These are phyloP conservation scores for Thermothelomyces thermophilus DNA, from an alignment of 2,329 filamentous ascomycete genomes.

Conservation along the genomic window DNA sequence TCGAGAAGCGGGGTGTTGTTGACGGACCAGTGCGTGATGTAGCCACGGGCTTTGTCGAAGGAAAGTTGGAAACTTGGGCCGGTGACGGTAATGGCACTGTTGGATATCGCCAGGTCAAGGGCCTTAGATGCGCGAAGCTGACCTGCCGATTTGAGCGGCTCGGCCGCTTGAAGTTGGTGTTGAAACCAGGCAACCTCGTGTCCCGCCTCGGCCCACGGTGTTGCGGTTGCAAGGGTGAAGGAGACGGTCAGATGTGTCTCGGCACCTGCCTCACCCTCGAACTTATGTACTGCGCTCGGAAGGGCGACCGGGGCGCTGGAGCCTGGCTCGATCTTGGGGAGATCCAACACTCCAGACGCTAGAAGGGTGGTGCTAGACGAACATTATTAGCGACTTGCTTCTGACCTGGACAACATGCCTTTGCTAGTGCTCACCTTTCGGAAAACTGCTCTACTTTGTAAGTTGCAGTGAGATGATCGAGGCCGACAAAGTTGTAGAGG, in stretches of 20 bases:
- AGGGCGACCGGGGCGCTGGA: constrained; percentile 31
- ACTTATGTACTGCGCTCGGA: constrained; percentile 25
- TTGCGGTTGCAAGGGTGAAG: constrained; percentile 37
- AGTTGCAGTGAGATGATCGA: constrained; percentile 37
- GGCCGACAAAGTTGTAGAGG: constrained; percentile 42
- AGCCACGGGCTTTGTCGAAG: constrained; percentile 42
- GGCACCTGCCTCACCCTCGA: constrained; percentile 25
- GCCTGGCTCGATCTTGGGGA: constrained; percentile 38
- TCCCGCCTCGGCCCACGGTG: constrained; percentile 44
- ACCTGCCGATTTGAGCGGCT: constrained; percentile 16
- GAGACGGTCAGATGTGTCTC: constrained; percentile 42
- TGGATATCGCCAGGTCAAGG: constrained; percentile 13
- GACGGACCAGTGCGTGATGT: constrained; percentile 37
- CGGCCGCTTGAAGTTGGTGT: constrained; percentile 32
- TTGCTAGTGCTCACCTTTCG: constrained; percentile 35
- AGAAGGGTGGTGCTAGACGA: constrained; percentile 27
- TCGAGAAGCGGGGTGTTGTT: constrained; percentile 32
- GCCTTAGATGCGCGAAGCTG: constrained; percentile 17
- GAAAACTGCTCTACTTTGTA: constrained; percentile 40
- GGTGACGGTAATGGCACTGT: constrained; percentile 24
- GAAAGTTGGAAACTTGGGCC: constrained; percentile 33
- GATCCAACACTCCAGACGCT: constrained; percentile 32
- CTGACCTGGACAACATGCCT: too few relatives aligned
- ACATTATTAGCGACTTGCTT: background rate
- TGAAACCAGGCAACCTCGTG: constrained; percentile 53